Evolutionary conservation across 768 basidiomycete species (phyloP), one percentile per base, ranked within the genome.

Genomic region (Pleurotus platypus): DNA sequence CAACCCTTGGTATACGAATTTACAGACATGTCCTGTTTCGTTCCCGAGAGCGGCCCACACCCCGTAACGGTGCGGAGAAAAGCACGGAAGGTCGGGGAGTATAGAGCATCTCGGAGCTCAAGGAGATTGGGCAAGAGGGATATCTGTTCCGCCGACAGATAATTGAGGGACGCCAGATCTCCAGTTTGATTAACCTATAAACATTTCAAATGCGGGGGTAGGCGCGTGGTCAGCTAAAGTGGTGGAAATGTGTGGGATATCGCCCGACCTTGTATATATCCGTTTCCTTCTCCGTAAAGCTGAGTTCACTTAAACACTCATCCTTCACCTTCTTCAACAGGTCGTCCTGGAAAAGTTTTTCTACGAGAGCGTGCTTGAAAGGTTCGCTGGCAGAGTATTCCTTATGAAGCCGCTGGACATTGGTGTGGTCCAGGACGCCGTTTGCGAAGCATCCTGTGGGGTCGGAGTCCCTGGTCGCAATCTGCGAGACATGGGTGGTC

Each of bases 1-100:
- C n/a, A 97, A 46, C 94, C 92, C 60, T 87, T 84, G 16, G 86
- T 88, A 72, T 98, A 98, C 6, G 90, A 86, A 66, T 93, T 94
- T 58, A 96, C 89, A 43, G 92, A 92, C 85, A 95, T 94, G 76
- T 98, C 96, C 67, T 93, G 94, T 69, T 94, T 96, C 43, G 78
- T 81, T 49, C 94, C 94, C 26, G 91, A 94, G 46, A 98, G 80
- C 4, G 94, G 86, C 3, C 93, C 94, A 62, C 95, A 98, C 1
- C 93, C 92, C 1, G 96, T 98, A 20, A 98, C 90, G 1, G 84
- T 74, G 46, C 84, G 89, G 26, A 98, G 75, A 71, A 94, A 94
- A 5, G 79, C 65, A 58, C 96, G 86, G 74, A 98, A 98, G 26
- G 78, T 75, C 2, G 74, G 61, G 2, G 94, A 94, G 74, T 98